Evolutionary conservation across 768 basidiomycete genomes (phyloP).

Genomic region (Mrakia gelida): DNA sequence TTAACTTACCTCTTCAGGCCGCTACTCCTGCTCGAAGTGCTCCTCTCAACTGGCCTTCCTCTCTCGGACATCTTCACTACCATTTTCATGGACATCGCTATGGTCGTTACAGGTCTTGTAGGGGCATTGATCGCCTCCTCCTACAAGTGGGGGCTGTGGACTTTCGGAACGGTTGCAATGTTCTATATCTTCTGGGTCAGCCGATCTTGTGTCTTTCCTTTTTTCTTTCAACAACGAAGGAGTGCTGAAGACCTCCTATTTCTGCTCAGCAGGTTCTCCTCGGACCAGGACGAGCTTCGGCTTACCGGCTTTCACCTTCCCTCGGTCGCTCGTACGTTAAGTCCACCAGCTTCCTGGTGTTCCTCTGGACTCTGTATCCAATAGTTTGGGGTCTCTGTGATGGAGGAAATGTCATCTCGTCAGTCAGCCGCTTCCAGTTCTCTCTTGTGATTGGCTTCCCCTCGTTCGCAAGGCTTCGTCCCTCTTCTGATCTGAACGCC

Average conservation of each 20-base stretch:
- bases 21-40: constrained; percentile 50
- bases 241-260: no score
- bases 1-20: no score
- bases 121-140: constrained; percentile 53
- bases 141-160: constrained; percentile 51
- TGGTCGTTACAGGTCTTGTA: constrained; percentile 51
- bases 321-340: constrained; percentile 41
- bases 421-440: constrained; percentile 34
- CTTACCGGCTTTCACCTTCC: constrained; percentile 39
- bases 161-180: constrained; percentile 51
- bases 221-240: no score
- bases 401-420: constrained; percentile 53
- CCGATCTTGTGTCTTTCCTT: background rate
- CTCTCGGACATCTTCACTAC: constrained; percentile 52
- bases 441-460: constrained; percentile 11
- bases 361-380: constrained; percentile 59
- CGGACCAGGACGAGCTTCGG: constrained; percentile 38
- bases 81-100: constrained; percentile 52
- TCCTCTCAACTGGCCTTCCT: constrained; percentile 52
- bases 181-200: constrained; percentile 51
- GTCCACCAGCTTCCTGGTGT: constrained; percentile 51
- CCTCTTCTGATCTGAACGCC: constrained; percentile 51
- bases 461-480: constrained; percentile 40
- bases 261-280: constrained; percentile 37
- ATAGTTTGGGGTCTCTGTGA: constrained; percentile 58